Conservation (phyloP, 163 green algal genomes). For the Volvox carteri region DNA sequence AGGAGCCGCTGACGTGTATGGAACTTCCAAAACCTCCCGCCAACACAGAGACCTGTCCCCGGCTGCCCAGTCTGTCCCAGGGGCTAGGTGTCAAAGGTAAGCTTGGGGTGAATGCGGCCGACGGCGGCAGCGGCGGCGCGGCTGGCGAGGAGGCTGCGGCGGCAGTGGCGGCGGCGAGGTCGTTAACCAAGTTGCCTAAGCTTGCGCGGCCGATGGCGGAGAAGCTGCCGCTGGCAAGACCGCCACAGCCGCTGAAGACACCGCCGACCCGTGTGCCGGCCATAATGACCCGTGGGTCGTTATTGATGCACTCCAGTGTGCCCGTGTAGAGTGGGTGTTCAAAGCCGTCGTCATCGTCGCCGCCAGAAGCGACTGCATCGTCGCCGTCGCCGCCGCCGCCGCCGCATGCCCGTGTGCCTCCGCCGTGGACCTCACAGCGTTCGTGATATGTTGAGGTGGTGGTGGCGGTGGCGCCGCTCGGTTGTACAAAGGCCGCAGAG, state of each 20-base stretch:
- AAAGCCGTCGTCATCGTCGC: neutral
- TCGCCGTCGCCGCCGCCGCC: neutral
- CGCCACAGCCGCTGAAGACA: slow-evolving; percentile 23
- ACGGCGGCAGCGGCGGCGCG: neutral
- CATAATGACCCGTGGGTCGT: neutral
- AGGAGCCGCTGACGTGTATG: slow-evolving; percentile 3
- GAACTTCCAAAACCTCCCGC: neutral
- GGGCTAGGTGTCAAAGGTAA: too few relatives aligned
- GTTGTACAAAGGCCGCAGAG: neutral
- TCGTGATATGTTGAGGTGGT: too few relatives aligned
- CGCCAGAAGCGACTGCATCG: neutral
- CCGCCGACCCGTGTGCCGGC: neutral
- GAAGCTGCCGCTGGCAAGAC: neutral
- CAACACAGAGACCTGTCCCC: neutral
- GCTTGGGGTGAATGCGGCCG: too few relatives aligned
- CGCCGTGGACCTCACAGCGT: too few relatives aligned
- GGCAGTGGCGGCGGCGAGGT: neutral
- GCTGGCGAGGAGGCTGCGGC: neutral
- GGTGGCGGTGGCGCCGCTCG: neutral
- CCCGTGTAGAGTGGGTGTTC: slow-evolving; percentile 8
- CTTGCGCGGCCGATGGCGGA: neutral
- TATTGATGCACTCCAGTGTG: neutral
- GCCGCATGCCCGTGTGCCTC: neutral
- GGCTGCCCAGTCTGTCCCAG: neutral
- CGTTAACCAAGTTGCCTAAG: neutral